These are phyloP conservation scores for Litchi chinensis DNA, from an alignment of 345 rosid genomes.

Conservation along the genomic window DNA sequence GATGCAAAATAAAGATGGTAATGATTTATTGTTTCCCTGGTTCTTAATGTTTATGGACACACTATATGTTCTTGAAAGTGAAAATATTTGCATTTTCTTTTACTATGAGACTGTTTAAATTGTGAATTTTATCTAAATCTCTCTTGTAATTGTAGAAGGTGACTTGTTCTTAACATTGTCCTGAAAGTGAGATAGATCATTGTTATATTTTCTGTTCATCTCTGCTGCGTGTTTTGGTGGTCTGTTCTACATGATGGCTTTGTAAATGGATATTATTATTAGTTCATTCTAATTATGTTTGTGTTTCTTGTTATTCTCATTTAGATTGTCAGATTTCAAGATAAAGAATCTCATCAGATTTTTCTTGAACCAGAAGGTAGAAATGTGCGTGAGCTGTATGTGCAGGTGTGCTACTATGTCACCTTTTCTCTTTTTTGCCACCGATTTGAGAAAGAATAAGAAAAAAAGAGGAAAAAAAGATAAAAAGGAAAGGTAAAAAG, in stretches of 20 bases:
- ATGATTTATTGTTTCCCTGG: neutral
- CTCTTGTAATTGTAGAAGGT: neutral
- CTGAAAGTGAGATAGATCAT: constrained; percentile 8
- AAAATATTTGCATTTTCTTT: neutral
- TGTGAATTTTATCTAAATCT: neutral
- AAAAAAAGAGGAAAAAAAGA: neutral
- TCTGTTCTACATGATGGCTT: neutral
- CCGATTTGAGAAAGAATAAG: neutral
- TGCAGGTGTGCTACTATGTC: constrained; percentile 59
- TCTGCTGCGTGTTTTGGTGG: neutral
- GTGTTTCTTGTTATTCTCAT: neutral
- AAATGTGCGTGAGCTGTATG: constrained; percentile 91
- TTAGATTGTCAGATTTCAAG: constrained; percentile 92
- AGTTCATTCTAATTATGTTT: neutral
- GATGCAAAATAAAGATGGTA: neutral
- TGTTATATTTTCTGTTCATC: neutral
- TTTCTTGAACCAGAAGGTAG: constrained; percentile 99
- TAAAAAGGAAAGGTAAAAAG: neutral
- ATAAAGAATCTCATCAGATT: constrained; percentile 98
- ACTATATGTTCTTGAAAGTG: neutral
- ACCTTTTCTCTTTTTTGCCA: neutral
- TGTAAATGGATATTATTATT: neutral
- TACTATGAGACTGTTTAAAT: neutral
- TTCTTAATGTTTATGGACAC: neutral
- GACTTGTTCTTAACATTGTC: neutral